These are phyloP conservation scores for Phanerochaete sordida DNA, from an alignment of 768 basidiomycete genomes.

Conservation along the genomic window DNA sequence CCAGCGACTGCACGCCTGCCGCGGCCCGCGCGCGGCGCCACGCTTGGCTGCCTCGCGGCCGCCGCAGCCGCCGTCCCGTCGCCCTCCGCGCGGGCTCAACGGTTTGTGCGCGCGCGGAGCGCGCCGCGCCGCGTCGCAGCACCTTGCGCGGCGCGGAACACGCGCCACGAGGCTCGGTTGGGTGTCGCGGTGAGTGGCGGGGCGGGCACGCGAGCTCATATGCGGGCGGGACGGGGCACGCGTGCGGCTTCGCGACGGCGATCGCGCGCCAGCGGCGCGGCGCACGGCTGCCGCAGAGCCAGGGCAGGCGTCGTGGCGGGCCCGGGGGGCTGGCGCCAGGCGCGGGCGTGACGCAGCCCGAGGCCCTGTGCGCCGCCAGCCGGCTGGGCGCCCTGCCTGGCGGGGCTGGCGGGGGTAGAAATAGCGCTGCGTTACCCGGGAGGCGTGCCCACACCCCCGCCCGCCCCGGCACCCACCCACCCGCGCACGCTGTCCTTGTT, in stretches of 20 bases:
- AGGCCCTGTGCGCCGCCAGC: too few relatives aligned
- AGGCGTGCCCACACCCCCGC: too few relatives aligned
- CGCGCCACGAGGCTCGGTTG: too few relatives aligned
- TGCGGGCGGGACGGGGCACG: too few relatives aligned
- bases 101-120: too few relatives aligned
- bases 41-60: background rate
- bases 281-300: background rate
- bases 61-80: too few relatives aligned
- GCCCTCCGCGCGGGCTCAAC: too few relatives aligned
- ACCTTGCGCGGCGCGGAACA: too few relatives aligned
- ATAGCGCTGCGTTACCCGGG: background rate
- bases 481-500: background rate
- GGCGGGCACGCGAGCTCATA: too few relatives aligned
- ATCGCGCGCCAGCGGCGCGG: background rate
- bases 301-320: background rate
- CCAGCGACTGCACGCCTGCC: background rate
- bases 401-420: background rate
- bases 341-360: background rate
- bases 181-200: too few relatives aligned
- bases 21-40: background rate
- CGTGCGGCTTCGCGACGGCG: background rate
- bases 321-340: background rate
- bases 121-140: too few relatives aligned
- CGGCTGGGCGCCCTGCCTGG: background rate
- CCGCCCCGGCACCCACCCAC: background rate